phyloP scores from a whole-genome alignment of 192 early-diverging fungal species.

The Entrophospora sp. region DNA sequence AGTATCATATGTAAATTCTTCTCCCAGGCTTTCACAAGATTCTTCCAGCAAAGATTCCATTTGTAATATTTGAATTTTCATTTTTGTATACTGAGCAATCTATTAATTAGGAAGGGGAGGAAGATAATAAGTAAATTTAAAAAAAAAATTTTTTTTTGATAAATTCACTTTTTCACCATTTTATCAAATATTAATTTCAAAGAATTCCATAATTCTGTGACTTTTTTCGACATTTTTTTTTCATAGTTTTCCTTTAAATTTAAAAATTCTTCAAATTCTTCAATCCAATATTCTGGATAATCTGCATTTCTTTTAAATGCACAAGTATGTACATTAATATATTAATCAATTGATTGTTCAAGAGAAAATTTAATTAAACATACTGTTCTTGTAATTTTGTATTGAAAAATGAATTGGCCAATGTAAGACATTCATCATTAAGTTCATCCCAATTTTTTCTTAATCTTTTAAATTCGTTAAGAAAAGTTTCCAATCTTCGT shows the following conservation, averaged over 20 bases:
- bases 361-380: not conserved
- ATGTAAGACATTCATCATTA: slow-evolving; percentile 63
- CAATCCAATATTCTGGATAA: slow-evolving; percentile 26
- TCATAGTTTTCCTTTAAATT: slow-evolving; percentile 29
- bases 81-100: slow-evolving; percentile 31
- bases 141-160: not conserved
- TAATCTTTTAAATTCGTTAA: slow-evolving; percentile 29
- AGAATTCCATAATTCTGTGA: slow-evolving; percentile 17
- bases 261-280: slow-evolving; percentile 26
- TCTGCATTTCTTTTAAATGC: slow-evolving; percentile 22
- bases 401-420: slow-evolving; percentile 65
- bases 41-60: slow-evolving; percentile 33
- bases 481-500: slow-evolving; percentile 22
- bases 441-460: slow-evolving; percentile 39
- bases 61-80: slow-evolving; percentile 32
- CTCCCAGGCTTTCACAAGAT: slow-evolving; percentile 29
- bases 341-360: not conserved
- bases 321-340: not conserved
- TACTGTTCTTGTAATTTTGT: slow-evolving; percentile 37
- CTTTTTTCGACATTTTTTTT: slow-evolving; percentile 25
- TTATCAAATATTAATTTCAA: slow-evolving; percentile 29
- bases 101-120: too few species aligned
- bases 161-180: slow-evolving; percentile 23
- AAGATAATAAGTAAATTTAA: not conserved
- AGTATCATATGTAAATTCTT: slow-evolving; percentile 25